These are phyloP conservation scores for Diplotaxis tenuifolia DNA, from an alignment of 345 rosid species.

Conservation along the genomic window DNA sequence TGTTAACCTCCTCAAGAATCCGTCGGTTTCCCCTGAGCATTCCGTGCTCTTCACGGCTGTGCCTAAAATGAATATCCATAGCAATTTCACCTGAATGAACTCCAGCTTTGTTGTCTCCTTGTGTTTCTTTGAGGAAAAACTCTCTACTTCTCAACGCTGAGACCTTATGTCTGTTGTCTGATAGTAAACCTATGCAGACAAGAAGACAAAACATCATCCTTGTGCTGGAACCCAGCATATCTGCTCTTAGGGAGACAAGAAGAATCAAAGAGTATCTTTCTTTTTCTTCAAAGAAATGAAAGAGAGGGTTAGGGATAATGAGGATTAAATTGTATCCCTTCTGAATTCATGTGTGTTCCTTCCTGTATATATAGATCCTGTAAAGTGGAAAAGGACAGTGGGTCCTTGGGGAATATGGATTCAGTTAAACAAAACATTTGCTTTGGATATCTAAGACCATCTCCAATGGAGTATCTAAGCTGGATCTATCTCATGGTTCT, in stretches of 20 bases:
- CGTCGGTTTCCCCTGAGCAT: constrained; percentile 35
- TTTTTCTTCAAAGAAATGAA: constrained; percentile 41
- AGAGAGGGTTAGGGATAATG: constrained; percentile 38
- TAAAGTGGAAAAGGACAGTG: constrained; percentile 62
- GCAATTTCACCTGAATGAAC: constrained; percentile 37
- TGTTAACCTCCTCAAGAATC: constrained; percentile 38
- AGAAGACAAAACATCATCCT: constrained; percentile 50
- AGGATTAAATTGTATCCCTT: constrained; percentile 40
- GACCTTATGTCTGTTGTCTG: constrained; percentile 47
- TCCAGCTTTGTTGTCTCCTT: constrained; percentile 22
- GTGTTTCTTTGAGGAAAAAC: constrained; percentile 26
- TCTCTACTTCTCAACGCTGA: constrained; percentile 46
- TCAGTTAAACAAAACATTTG: constrained; percentile 57
- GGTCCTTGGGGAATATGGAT: constrained; percentile 60
- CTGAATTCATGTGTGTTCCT: constrained; percentile 33
- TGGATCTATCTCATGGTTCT: no score
- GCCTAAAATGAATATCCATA: constrained; percentile 34
- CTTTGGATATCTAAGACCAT: constrained; percentile 47
- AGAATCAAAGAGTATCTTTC: constrained; percentile 41
- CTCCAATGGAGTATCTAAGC: no score
- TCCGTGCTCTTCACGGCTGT: constrained; percentile 31
- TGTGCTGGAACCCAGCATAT: constrained; percentile 47
- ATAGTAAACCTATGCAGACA: constrained; percentile 51
- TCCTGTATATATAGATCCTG: constrained; percentile 20
- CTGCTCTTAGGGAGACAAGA: constrained; percentile 41